Evolutionary conservation across 352 stramenopile genomes (phyloP), one percentile per base, ranked within the genome.

Genomic region (Globisporangium nagaii): DNA sequence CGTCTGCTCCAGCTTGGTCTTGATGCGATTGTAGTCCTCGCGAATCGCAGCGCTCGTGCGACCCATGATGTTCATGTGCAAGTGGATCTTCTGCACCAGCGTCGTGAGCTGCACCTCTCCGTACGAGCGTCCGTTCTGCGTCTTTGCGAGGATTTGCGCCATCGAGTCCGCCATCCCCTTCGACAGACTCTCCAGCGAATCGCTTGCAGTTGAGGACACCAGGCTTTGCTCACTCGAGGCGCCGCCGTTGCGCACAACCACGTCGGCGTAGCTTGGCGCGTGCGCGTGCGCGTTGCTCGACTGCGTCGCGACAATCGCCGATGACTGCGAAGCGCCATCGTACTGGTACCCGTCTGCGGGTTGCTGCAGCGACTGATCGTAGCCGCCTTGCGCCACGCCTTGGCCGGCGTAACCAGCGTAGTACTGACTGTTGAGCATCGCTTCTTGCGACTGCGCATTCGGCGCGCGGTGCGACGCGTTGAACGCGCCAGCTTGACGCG

Each of bases 11-110:
- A 78, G 47, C 30, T 70, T 63, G 13, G 68, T 27, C 15, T 66
- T 51, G 20, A 69, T 71, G 37, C 65, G 57, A 39, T 72, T 60
- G 45, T 78, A 68, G 25, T 75, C 68, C 11, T 69, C 53, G 15
- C 69, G 62, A 32, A 78, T 70, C 19, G 51, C 64, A 27, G 47
- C 63, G 44, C 53, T 75, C n/a, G 68, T 66, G 10, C 60, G 64
- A 1, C 69, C 65, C 69, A 78, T 74, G 37, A 78, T 56, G 45
- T 70, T 75, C 44, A 78, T 57, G 53, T 75, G 69, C 6, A 63
- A 60, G 47, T 73, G 63, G 45, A 78, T 75, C 46, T 70, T 70
- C 24, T 64, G 66, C 28, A 78, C 56, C 17, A 78, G 24, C 24
- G 63, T 68, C 35, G 63, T 64, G 24, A 78, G 56, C 47, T 78